Base-by-base conservation (phyloP, 2,329 filamentous ascomycete species). In the Fusarium austroafricanum region DNA sequence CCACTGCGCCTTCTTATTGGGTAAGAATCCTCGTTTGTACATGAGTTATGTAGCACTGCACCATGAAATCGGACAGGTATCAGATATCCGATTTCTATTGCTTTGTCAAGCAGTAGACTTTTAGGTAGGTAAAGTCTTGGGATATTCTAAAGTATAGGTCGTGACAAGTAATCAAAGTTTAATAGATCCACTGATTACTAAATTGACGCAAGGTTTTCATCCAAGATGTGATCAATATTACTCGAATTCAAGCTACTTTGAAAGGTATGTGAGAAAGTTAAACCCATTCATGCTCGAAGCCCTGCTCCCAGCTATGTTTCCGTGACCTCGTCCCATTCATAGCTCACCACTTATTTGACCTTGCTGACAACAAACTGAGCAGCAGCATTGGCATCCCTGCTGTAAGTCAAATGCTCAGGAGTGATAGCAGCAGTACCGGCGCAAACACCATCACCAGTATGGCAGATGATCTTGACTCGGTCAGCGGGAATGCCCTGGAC, bases 391-490 rank as follows among this genome's bases (percentile, higher is more conserved):
- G 77, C 77, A 50, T 78, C 74, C 31, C 72, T 28, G 56, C 73
- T 67, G 47, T 77, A 77, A 18, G 69, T 73, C 40, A 71, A 62
- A 59, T 77, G 75, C 6, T 65, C 70, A 6, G 66, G 35, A 10
- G 68, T 75, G 20, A 77, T 73, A 31, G 73, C 57, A 31, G 64
- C 71, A 23, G 71, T 71, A 2, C 75, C 75, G 3, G 68, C 51
- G 61, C 77, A 79, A 54, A 79, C 77, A 56, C 68, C 68, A 61
- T 79, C 77, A 4, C 77, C 77, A 12, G 54, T 8, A 58, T 76
- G 76, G 68, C 77, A 79, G 61, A 79, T 72, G 37, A 79, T 67
- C 61, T 74, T 74, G 57, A 66, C 57, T 14, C 64, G 66, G 21
- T 61, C 62, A 21, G 61, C 39, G 21, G 53, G 21, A n/a, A 74